These are phyloP conservation scores for Baorangia bicolor DNA, from an alignment of 768 basidiomycete species.

Conservation along the genomic window DNA sequence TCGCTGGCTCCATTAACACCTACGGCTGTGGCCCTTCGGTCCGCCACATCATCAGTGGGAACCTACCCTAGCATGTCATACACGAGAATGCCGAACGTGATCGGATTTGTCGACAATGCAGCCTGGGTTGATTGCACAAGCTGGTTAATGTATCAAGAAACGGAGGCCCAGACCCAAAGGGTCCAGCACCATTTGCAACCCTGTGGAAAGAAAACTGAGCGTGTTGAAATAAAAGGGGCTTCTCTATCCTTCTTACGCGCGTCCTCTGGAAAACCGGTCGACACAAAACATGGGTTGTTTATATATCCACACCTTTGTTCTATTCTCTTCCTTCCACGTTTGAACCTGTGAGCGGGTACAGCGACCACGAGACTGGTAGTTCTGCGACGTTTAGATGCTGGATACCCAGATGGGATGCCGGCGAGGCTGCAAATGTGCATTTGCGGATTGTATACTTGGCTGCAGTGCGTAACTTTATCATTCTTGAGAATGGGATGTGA, in stretches of 20 bases:
- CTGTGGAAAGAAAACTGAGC: neutral
- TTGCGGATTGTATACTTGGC: neutral
- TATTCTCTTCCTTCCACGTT: neutral
- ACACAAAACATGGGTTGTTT: neutral
- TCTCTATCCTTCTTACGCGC: neutral
- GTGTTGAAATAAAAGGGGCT: too few species aligned
- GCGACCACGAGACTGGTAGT: neutral
- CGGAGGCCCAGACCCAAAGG: neutral
- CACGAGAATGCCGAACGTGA: neutral
- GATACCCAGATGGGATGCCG: neutral
- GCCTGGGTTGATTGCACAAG: too few species aligned
- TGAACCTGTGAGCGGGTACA: neutral
- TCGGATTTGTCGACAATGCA: neutral
- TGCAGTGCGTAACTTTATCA: neutral
- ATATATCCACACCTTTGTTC: neutral
- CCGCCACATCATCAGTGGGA: neutral
- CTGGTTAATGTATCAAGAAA: neutral
- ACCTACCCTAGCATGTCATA: neutral
- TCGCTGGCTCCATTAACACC: neutral
- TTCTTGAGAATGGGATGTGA: neutral
- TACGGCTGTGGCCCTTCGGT: neutral
- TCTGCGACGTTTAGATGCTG: neutral
- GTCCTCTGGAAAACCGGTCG: neutral
- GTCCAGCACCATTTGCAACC: neutral
- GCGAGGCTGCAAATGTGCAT: too few species aligned